These are phyloP conservation scores for Lactifluus subvellereus DNA, from an alignment of 768 basidiomycete species.

Conservation along the genomic window DNA sequence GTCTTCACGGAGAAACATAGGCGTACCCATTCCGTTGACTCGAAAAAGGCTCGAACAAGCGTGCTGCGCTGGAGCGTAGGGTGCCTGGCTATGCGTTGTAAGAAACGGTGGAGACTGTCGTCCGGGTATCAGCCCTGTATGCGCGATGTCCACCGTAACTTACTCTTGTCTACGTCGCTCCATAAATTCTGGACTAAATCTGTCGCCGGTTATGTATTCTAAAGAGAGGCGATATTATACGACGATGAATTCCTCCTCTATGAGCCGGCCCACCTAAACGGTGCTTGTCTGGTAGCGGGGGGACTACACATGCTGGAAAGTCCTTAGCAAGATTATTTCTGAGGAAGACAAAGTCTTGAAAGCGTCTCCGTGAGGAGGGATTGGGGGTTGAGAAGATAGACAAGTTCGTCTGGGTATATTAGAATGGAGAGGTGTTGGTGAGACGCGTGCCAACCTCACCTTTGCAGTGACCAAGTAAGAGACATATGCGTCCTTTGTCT, in stretches of 20 bases:
- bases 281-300: slow-evolving; percentile 94
- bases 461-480: slow-evolving; percentile 88
- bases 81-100: slow-evolving; percentile 87
- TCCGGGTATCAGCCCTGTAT: slow-evolving; percentile 2
- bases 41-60: slow-evolving; percentile 89
- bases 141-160: slow-evolving; percentile 29
- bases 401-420: slow-evolving; percentile 68
- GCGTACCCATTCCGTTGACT: slow-evolving; percentile 96
- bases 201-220: slow-evolving; percentile 98
- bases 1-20: slow-evolving; percentile 7
- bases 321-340: slow-evolving; percentile 81
- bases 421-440: background rate
- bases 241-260: background rate
- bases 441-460: slow-evolving; percentile 41
- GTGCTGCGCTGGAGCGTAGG: slow-evolving; percentile 90
- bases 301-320: slow-evolving; percentile 97
- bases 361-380: slow-evolving; percentile 78
- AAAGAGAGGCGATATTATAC: slow-evolving; percentile 2
- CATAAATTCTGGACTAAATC: slow-evolving; percentile 97
- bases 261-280: slow-evolving; percentile 69
- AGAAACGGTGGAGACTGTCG: slow-evolving; percentile 81
- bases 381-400: slow-evolving; percentile 73
- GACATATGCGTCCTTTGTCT: slow-evolving; percentile 95
- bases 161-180: slow-evolving; percentile 87
- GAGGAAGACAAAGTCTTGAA: slow-evolving; percentile 96